phyloP scores from a whole-genome alignment of 768 basidiomycete genomes.

The Kwoniella heveanensis region DNA sequence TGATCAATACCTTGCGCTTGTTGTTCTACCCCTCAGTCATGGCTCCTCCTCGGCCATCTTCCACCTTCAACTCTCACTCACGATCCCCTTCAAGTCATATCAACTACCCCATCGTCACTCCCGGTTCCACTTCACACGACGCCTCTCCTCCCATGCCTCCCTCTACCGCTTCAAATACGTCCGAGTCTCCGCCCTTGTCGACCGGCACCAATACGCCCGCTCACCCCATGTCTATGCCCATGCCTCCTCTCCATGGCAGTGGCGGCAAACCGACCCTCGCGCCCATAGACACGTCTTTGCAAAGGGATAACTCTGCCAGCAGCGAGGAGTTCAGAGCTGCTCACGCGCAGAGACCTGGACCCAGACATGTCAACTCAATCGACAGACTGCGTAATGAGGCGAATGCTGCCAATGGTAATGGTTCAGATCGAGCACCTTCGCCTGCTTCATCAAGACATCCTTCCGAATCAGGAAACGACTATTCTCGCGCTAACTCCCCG shows the following conservation, averaged over 20 bases:
- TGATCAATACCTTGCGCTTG: not conserved
- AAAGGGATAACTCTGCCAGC: conserved; percentile 12
- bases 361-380: conserved; percentile 28
- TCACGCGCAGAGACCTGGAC: conserved; percentile 3
- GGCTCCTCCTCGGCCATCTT: conserved; percentile 27
- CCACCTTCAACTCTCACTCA: conserved; percentile 31
- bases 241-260: not conserved
- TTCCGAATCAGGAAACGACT: conserved; percentile 20
- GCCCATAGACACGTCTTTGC: conserved; percentile 22
- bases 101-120: conserved; percentile 38
- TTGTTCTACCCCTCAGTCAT: conserved; percentile 21
- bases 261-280: conserved; percentile 25
- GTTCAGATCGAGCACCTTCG: conserved; percentile 28
- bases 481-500: conserved; percentile 24
- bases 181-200: conserved; percentile 15
- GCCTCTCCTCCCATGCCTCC: conserved; percentile 36
- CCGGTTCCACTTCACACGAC: conserved; percentile 29
- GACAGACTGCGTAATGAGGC: conserved; percentile 37
- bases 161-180: conserved; percentile 21
- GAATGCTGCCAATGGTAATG: conserved; percentile 1
- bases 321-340: conserved; percentile 22
- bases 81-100: conserved; percentile 39
- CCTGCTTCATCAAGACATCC: conserved; percentile 24
- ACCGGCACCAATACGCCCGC: conserved; percentile 29
- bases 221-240: conserved; percentile 2